These are phyloP conservation scores for Phylloporus scabripes DNA, from an alignment of 768 basidiomycete genomes.

Conservation along the genomic window DNA sequence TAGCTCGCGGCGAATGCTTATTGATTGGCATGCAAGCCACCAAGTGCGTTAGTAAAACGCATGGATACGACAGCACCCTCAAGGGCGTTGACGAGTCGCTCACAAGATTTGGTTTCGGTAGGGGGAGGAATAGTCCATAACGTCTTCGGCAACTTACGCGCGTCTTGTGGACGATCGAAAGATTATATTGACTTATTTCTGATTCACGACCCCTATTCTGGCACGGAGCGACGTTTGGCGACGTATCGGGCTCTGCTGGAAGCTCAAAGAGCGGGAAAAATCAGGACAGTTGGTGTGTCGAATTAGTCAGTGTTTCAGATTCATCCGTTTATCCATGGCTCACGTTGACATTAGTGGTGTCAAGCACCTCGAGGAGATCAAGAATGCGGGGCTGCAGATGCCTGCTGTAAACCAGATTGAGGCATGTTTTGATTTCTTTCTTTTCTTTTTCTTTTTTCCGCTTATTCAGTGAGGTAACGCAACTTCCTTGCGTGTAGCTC, in stretches of 20 bases:
- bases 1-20: constrained; percentile 2
- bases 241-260: constrained; percentile 69
- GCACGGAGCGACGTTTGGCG: constrained; percentile 56
- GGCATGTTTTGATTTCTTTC: constrained; percentile 33
- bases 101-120: constrained; percentile 53
- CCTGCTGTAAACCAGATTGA: constrained; percentile 83
- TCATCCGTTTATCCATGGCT: not conserved
- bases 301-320: constrained; percentile 55
- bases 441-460: not conserved
- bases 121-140: constrained; percentile 10
- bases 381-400: constrained; percentile 50
- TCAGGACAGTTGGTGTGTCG: constrained; percentile 72
- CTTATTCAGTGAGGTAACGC: constrained; percentile 5
- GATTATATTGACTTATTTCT: constrained; percentile 72
- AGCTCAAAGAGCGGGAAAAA: constrained; percentile 57
- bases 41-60: constrained; percentile 52
- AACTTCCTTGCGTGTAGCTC: constrained; percentile 39
- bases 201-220: constrained; percentile 68
- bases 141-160: not conserved
- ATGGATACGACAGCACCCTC: constrained; percentile 59
- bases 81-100: constrained; percentile 59
- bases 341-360: constrained; percentile 44
- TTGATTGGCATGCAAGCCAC: constrained; percentile 42
- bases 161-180: constrained; percentile 16
- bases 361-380: constrained; percentile 73